Percentiles rank a stretch among this genome's conserved stretches.
Evolutionary conservation across 768 basidiomycete species (phyloP).

Genomic region (Neoboletus subvelutipes): DNA sequence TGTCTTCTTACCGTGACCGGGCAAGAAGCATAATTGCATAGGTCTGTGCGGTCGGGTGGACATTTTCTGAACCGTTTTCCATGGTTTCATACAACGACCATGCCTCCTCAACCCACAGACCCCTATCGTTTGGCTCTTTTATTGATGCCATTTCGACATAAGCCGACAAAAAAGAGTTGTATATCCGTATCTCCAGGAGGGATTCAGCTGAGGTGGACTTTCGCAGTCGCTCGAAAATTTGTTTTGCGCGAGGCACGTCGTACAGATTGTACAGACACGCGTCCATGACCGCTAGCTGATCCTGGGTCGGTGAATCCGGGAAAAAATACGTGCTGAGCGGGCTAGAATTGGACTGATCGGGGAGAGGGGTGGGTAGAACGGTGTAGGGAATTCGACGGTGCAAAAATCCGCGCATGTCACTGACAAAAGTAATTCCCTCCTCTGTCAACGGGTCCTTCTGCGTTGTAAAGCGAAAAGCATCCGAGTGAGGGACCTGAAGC

Average conservation of each 20-base stretch:
- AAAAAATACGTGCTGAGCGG: conserved; percentile 52
- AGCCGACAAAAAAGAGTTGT: conserved; percentile 67
- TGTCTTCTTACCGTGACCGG: conserved; percentile 47
- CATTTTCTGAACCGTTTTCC: conserved; percentile 47
- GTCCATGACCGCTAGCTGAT: conserved; percentile 75
- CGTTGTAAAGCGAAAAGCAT: conserved; percentile 39
- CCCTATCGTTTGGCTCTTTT: conserved; percentile 44
- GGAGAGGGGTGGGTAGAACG: conserved; percentile 66
- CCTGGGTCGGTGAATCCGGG: conserved; percentile 62
- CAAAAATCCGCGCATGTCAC: conserved; percentile 53
- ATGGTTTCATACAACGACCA: conserved; percentile 60
- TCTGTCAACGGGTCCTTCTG: conserved; percentile 24
- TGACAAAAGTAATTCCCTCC: conserved; percentile 13
- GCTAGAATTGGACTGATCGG: conserved; percentile 41
- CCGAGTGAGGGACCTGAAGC: conserved; percentile 36
- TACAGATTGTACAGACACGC: conserved; percentile 76
- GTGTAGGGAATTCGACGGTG: conserved; percentile 49
- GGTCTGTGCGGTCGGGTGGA: conserved; percentile 53
- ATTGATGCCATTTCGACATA: conserved; percentile 57
- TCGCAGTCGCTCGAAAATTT: conserved; percentile 67
- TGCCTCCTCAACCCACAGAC: conserved; percentile 61
- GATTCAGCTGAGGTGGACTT: conserved; percentile 40
- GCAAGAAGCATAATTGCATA: conserved; percentile 70
- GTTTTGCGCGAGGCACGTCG: conserved; percentile 74
- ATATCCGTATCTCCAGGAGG: conserved; percentile 47